phyloP scores from a whole-genome alignment of 2,329 filamentous ascomycete genomes.

The Colletotrichum falcatum region DNA sequence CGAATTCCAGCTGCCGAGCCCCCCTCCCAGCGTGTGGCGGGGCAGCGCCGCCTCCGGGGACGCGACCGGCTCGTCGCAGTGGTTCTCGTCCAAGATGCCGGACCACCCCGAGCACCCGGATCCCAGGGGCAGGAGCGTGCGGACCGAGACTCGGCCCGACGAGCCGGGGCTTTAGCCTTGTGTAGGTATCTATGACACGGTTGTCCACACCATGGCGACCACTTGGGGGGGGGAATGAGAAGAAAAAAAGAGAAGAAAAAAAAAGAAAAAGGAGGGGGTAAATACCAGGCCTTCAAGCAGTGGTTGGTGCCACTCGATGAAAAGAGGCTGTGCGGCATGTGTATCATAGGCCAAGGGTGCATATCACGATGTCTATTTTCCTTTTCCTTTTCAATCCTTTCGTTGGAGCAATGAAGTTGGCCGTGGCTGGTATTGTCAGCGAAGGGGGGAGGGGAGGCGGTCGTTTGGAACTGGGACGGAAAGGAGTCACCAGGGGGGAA shows the following conservation, averaged over 20 bases:
- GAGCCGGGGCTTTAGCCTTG: background rate
- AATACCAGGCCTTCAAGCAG: background rate
- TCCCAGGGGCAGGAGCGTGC: background rate
- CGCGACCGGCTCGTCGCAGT: conserved; percentile 24
- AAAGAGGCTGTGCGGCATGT: background rate
- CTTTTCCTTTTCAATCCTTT: background rate
- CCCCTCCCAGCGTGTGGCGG: conserved; percentile 24
- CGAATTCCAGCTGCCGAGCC: conserved; percentile 1
- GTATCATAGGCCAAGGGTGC: background rate
- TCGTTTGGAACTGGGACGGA: background rate
- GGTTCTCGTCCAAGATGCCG: conserved; percentile 29
- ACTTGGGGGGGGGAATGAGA: background rate
- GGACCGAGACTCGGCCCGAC: too few species aligned
- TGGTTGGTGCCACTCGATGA: background rate
- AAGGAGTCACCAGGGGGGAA: too few species aligned
- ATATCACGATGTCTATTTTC: background rate
- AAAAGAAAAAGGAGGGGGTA: background rate
- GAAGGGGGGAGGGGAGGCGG: too few species aligned
- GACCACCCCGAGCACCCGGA: conserved; percentile 27
- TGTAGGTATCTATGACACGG: too few species aligned
- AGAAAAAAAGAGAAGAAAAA: background rate
- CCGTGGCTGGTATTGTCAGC: background rate
- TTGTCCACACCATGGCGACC: background rate
- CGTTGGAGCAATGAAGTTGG: background rate
- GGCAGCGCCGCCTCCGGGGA: conserved; percentile 8